Conservation (phyloP, 1,139 yeast species). For the Yamadazyma mexicana region DNA sequence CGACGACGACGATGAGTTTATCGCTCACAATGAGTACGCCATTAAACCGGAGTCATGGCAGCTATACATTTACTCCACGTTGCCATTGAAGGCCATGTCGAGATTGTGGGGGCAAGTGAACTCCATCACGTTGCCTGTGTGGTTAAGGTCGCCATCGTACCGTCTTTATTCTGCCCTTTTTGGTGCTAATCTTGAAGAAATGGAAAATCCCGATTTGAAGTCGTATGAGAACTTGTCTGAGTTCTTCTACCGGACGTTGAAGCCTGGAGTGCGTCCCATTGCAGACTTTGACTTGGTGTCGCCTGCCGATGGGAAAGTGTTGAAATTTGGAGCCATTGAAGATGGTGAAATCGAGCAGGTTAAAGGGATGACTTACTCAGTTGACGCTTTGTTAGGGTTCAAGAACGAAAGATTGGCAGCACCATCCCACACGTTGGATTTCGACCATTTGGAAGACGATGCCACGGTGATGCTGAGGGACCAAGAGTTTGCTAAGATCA, state of each 20-base stretch:
- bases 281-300: slow-evolving; percentile 70
- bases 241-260: slow-evolving; percentile 83
- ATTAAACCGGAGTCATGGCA: slow-evolving; percentile 80
- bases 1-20: slow-evolving; percentile 29
- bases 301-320: slow-evolving; percentile 91
- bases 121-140: slow-evolving; percentile 77
- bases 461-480: slow-evolving; percentile 53
- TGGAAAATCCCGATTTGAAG: slow-evolving; percentile 76
- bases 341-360: slow-evolving; percentile 93
- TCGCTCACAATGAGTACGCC: slow-evolving; percentile 38
- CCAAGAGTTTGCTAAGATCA: slow-evolving; percentile 73
- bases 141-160: slow-evolving; percentile 86
- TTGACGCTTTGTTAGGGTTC: slow-evolving; percentile 85
- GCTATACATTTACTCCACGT: slow-evolving; percentile 81
- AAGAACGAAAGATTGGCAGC: slow-evolving; percentile 53
- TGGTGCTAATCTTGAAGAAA: slow-evolving; percentile 88
- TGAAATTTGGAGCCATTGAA: slow-evolving; percentile 82
- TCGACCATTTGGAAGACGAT: slow-evolving; percentile 42
- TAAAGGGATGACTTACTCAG: slow-evolving; percentile 91
- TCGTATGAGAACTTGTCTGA: slow-evolving; percentile 82
- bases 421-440: slow-evolving; percentile 56
- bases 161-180: slow-evolving; percentile 74
- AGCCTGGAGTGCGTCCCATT: slow-evolving; percentile 79
- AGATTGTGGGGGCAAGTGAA: slow-evolving; percentile 94
- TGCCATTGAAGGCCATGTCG: slow-evolving; percentile 89